Percentiles rank a stretch among this genome's conserved stretches.
phyloP scores from a whole-genome alignment of 1,139 yeast genomes.

The Geotrichum reessii region DNA sequence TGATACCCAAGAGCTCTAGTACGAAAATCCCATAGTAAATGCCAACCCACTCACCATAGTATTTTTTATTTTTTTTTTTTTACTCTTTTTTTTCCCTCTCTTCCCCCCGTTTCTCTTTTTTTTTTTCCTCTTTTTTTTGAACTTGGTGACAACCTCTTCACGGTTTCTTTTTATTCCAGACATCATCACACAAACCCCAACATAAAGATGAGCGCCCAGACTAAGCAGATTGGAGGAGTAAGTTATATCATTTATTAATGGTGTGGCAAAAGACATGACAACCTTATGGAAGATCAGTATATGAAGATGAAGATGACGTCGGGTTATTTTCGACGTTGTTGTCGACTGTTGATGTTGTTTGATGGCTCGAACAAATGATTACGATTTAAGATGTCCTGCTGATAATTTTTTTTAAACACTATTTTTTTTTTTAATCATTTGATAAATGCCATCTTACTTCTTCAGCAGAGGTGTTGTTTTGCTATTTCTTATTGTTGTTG shows the following conservation, averaged over 20 bases:
- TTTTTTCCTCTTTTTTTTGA: constrained; percentile 8
- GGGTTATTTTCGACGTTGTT: neutral
- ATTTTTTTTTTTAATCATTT: too few species aligned
- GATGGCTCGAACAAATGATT: neutral
- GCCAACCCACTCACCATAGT: neutral
- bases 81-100: neutral
- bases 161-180: constrained; percentile 18
- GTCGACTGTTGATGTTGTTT: neutral
- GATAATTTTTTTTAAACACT: neutral
- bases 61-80: constrained; percentile 1
- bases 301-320: neutral
- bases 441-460: too few species aligned
- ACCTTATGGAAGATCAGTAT: neutral
- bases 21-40: neutral
- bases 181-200: constrained; percentile 19
- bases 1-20: neutral
- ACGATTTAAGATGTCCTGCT: neutral
- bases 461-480: too few species aligned
- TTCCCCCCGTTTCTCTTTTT: constrained; percentile 1
- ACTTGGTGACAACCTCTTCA: constrained; percentile 17
- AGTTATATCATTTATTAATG: constrained; percentile 21
- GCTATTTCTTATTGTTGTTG: too few species aligned
- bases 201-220: constrained; percentile 34
- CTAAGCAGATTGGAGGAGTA: constrained; percentile 39
- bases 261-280: neutral